These are phyloP conservation scores for Camelina laxa DNA, from an alignment of 345 rosid genomes.

Conservation along the genomic window DNA sequence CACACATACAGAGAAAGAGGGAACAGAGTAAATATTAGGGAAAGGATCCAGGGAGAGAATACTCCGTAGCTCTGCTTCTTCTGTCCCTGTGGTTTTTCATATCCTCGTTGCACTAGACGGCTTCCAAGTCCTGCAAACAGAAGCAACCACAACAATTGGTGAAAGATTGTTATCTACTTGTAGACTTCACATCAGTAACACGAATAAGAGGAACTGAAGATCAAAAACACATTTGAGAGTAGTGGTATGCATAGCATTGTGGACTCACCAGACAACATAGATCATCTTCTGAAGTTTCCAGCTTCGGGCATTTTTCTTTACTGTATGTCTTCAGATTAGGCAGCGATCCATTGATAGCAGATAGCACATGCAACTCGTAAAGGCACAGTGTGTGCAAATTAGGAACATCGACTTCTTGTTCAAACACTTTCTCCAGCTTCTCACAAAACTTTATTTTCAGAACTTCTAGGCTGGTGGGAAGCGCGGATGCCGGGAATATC, in stretches of 20 bases:
- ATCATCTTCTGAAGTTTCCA: neutral
- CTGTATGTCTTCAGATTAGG: conserved; percentile 12
- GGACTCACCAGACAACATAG: neutral
- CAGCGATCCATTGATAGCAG: conserved; percentile 20
- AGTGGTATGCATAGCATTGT: neutral
- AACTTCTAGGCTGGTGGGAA: conserved; percentile 42
- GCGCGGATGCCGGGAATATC: conserved; percentile 33
- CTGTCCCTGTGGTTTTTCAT: no score
- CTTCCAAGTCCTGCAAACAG: neutral
- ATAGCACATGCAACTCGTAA: conserved; percentile 46
- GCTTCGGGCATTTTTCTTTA: conserved; percentile 20
- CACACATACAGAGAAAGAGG: neutral
- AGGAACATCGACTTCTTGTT: neutral
- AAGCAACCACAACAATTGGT: neutral
- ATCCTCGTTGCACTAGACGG: no score
- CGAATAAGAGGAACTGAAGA: neutral
- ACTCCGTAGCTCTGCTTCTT: neutral
- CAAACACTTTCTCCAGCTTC: conserved; percentile 40
- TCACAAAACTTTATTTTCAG: conserved; percentile 55
- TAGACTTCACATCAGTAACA: neutral
- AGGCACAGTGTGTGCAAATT: conserved; percentile 43
- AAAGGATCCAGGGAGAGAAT: neutral
- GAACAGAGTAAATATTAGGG: neutral
- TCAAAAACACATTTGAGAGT: neutral
- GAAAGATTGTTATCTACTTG: neutral